Base-by-base conservation (phyloP, 2,329 filamentous ascomycete species). In the Anthostomella pinea region DNA sequence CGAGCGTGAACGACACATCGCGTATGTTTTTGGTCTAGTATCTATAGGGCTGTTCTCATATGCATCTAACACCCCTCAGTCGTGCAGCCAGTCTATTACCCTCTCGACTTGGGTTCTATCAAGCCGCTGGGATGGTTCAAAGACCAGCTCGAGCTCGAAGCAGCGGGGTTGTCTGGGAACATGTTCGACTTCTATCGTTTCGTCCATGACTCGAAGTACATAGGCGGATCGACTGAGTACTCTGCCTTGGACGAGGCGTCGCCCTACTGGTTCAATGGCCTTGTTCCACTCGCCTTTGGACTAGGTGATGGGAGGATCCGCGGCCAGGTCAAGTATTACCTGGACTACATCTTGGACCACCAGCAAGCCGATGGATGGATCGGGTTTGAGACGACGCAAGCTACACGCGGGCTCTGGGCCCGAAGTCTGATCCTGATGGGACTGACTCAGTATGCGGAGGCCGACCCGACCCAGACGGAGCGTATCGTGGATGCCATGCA, bases 191-290 rank as follows among this genome's bases (percentile, higher is more conserved):
- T 79, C 48, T 79, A 74, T 53, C 63, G 63, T 20, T 72, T 68
- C 45, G 72, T 79, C 15, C 59, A 64, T 6, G 52, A 74, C 35
- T 68, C 64, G 5, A 60, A 58, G 5, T 80, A 72, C 69, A 51
- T 73, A 1, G 73, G 72, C 2, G 70, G 72, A 5, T 48, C 59
- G 15, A 53, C 58, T 5, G 72, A 78, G 46, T 79, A 79, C 49
- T 72, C 65, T 13, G 58, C 56, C 13, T 53, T 78, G 4, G 65
- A 75, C 44, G 75, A 79, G 58, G 70, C 66, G 2, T 66, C 69
- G 19, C 72, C 75, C 0, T 77, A 77, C 52, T 78, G 74, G 70
- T 71, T 75, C 46, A 78, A 79, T 46, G 69, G 67, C 3, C 58
- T 77, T 2, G 73, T 79, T 1, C 73, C 75, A 3, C 59, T 79